Base-by-base conservation (phyloP, 305 asterid genomes). In the Lippia alba region DNA sequence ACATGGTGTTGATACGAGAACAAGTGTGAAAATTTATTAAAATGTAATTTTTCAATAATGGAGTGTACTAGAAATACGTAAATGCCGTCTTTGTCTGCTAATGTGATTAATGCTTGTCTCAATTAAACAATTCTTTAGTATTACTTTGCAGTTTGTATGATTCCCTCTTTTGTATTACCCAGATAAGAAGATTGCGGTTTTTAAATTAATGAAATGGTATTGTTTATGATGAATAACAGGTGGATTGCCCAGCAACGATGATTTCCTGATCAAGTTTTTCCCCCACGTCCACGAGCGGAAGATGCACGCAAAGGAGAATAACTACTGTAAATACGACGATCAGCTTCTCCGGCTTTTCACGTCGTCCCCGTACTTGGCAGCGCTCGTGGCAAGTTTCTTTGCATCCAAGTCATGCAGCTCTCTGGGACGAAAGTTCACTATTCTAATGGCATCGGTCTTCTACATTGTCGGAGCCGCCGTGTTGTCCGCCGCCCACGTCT, bases 291-390 rank as follows among this genome's bases (percentile, higher is more conserved):
- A 83, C 44, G 86, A 81, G 63, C 80, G 85, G 20, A 86, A 80
- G 64, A 0, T 74, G 45, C 81, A 56, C 17, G 89, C 67, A 0
- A 10, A n/a, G 3, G 91, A 89, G 61, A 77, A 77, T 66, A 89
- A 89, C 57, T 89, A 84, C 51, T 89, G 96, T 63, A 89, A 86
- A 79, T 89, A 84, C 24, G 87, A 89, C 33, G 89, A 89, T 71
- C 91, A 84, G 48, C 3, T 75, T 60, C 86, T 89, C 12, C 96
- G 86, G 70, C 89, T 89, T 9, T 89, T 89, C 81, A 89, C 96
- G 8, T 89, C 96, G 4, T 89, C 96, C 0, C 53, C 86, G 65
- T 89, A 89, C 69, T 44, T 89, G 63, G 85, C 96, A 19, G 96
- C 92, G 0, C 81, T 89, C 2, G 77, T 86, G 9, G 78, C 92